A percentile compares a stretch with the other conserved stretches of the same genome.
Conservation (phyloP, 768 basidiomycete genomes). For the Lactarius quietus region DNA sequence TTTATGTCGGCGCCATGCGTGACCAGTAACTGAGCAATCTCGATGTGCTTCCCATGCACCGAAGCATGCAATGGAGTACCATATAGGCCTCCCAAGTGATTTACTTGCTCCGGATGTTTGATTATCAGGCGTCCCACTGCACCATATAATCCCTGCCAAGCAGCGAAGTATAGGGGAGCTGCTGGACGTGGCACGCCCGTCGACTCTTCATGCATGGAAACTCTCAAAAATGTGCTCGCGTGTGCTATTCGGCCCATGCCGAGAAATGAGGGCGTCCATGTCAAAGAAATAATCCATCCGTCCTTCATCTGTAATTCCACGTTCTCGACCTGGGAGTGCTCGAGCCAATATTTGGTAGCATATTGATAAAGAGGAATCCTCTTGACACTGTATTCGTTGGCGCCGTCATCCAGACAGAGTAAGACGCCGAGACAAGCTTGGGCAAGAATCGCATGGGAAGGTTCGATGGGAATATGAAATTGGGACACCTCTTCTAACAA, state of each 20-base stretch:
- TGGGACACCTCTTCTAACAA: too few species aligned
- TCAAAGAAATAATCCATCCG: too few species aligned
- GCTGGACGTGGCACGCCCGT: background rate
- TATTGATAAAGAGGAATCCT: too few species aligned
- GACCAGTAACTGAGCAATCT: background rate
- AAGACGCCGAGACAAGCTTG: too few species aligned
- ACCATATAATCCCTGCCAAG: background rate
- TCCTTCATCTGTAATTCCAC: too few species aligned
- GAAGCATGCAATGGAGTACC: background rate
- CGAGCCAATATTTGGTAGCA: too few species aligned
- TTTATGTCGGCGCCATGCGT: background rate
- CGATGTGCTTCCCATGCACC: background rate
- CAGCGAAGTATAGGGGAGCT: background rate
- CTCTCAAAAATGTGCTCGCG: background rate
- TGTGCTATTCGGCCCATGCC: background rate
- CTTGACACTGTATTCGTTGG: too few species aligned
- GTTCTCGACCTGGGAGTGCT: too few species aligned
- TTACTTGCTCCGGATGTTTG: background rate
- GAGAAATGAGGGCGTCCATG: background rate
- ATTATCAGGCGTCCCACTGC: background rate
- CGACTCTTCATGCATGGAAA: background rate
- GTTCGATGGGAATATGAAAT: too few species aligned
- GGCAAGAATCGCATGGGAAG: too few species aligned
- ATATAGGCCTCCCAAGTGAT: background rate
- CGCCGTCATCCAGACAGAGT: too few species aligned